A percentile compares a stretch with the other conserved stretches of the same genome.
Conservation (phyloP, 2,329 filamentous ascomycete genomes). For the Tolypocladium album region DNA sequence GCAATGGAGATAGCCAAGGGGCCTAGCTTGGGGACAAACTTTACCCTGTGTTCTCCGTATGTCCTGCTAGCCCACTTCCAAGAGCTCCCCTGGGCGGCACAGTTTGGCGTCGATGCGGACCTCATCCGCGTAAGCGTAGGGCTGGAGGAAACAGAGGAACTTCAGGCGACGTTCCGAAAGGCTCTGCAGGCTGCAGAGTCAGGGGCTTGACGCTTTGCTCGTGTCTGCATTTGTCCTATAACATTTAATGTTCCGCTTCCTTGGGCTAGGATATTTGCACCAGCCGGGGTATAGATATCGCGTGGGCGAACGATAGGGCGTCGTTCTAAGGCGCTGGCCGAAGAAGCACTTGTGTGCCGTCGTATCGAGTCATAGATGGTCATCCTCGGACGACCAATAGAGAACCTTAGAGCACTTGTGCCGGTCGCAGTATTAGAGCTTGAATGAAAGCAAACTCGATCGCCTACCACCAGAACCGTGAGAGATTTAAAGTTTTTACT, state of each 20-base stretch:
- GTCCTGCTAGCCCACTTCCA: slow-evolving; percentile 83
- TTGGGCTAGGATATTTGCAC: neutral
- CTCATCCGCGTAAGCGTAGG: slow-evolving; percentile 84
- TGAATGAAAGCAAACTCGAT: neutral
- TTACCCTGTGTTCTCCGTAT: slow-evolving; percentile 86
- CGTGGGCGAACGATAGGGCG: neutral
- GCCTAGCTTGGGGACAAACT: slow-evolving; percentile 91
- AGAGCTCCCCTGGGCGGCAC: slow-evolving; percentile 82
- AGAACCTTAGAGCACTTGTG: neutral
- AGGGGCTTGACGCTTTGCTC: neutral
- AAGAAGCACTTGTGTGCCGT: neutral
- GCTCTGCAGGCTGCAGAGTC: slow-evolving; percentile 53
- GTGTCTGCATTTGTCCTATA: neutral
- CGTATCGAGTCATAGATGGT: neutral
- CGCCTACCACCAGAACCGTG: too few relatives aligned
- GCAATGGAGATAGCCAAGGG: slow-evolving; percentile 81
- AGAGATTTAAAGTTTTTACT: too few relatives aligned
- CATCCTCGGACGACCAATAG: neutral
- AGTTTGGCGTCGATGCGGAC: slow-evolving; percentile 71
- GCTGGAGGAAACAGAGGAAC: slow-evolving; percentile 62
- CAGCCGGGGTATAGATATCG: neutral
- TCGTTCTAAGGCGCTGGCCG: neutral
- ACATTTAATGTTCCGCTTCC: neutral
- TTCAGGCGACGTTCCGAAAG: slow-evolving; percentile 52
- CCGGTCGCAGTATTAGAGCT: neutral